Percentiles rank a stretch among this genome's conserved stretches.
Evolutionary conservation across 208 protist species (phyloP).

Genomic region (Entamoeba histolytica): DNA sequence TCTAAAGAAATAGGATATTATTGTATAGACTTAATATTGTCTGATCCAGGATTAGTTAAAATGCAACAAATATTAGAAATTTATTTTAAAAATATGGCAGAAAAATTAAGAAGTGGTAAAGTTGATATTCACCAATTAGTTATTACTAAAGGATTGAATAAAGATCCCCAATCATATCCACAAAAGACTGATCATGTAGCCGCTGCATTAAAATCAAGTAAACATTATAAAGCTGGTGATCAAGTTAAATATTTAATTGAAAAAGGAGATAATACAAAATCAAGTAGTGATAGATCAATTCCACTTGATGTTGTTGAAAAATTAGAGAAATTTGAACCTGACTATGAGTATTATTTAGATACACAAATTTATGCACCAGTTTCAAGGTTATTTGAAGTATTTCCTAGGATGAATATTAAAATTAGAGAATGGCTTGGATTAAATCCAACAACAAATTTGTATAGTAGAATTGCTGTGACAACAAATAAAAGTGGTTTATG

Average conservation of each 20-base stretch:
- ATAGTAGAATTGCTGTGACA: neutral
- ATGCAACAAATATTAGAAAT: neutral
- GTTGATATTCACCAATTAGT: neutral
- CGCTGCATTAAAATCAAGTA: neutral
- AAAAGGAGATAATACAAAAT: neutral
- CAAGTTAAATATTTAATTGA: neutral
- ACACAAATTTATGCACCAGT: neutral
- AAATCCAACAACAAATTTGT: neutral
- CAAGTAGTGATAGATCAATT: neutral
- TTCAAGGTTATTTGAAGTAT: neutral
- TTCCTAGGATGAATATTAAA: neutral
- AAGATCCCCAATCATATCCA: neutral
- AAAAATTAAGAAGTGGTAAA: neutral
- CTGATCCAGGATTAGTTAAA: neutral
- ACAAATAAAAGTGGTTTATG: neutral
- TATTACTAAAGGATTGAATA: neutral
- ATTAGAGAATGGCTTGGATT: neutral
- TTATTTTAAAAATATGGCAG: neutral
- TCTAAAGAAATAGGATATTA: constrained; percentile 51
- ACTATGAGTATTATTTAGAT: neutral
- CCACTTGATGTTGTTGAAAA: neutral
- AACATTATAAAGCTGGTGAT: neutral
- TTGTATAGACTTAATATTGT: neutral
- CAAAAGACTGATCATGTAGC: neutral
- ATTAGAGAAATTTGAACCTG: neutral